Base-by-base conservation (phyloP, 2,329 filamentous ascomycete genomes). In the Colletotrichum sp. region DNA sequence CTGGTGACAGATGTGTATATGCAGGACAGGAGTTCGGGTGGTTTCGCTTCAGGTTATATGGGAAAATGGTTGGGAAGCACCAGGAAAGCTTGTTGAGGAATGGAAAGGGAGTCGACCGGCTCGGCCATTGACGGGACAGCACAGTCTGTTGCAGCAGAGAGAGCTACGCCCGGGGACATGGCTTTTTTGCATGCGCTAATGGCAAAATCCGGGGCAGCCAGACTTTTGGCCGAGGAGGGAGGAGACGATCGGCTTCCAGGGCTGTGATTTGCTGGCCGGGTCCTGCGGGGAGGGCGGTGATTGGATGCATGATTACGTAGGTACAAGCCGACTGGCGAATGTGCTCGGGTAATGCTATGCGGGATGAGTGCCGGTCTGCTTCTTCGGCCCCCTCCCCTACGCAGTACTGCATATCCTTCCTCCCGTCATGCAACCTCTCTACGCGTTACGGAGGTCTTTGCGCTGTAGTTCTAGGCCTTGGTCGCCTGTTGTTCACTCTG, bases 161-260 rank as follows among this genome's bases (percentile, higher is more conserved):
- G 52, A 68, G 52, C 52, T 36, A 61, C 52, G 68, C 34, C 67
- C 57, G 69, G 36, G 59, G 63, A 61, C 52, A 69, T 65, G 74
- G 60, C 59, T 61, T 61, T 61, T 28, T 26, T 39, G 70, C 64
- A 68, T 63, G 70, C 74, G 74, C 74, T 74, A 75, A 75, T 75
- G 74, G 66, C 74, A 76, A 74, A 76, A 75, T 71, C 72, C 71
- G 74, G 74, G 73, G 74, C 66, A 74, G 63, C 57, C 60, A 64
- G 68, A 67, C 36, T 63, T 67, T 61, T 72, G 68, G 55, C 36
- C 63, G 63, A 57, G 43, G 39, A 55, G 39, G 12, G 52, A 67
- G 30, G 43, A 71, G 57, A 60, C 36, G 68, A 68, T 59, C 72
- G 61, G 67, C 75, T 72, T 18, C 59, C 32, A 48, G 48, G 68